These are phyloP conservation scores for Aegle marmelos DNA, from an alignment of 345 rosid genomes.

Conservation along the genomic window DNA sequence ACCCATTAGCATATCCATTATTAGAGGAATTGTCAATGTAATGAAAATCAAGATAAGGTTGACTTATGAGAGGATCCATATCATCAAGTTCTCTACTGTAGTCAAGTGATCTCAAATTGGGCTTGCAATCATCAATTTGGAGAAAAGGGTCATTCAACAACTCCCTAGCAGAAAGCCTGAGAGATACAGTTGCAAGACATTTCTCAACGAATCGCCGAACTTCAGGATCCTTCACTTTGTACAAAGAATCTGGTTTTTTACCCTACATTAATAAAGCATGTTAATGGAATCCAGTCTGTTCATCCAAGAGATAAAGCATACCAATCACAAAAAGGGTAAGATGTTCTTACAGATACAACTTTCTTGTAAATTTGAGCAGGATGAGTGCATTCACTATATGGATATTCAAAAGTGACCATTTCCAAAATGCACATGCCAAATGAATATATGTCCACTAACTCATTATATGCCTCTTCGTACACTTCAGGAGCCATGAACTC, in stretches of 20 bases:
- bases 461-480: conserved; percentile 93
- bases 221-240: conserved; percentile 77
- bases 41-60: conserved; percentile 42
- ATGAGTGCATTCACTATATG: conserved; percentile 88
- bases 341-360: conserved; percentile 80
- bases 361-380: conserved; percentile 99
- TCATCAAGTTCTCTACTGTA: conserved; percentile 39
- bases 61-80: conserved; percentile 46
- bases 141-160: conserved; percentile 84
- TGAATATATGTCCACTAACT: conserved; percentile 93
- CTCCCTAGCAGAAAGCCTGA: conserved; percentile 83
- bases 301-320: neutral
- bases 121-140: conserved; percentile 49
- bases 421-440: conserved; percentile 98
- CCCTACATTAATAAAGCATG: conserved; percentile 51
- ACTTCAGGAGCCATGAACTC: conserved; percentile 99
- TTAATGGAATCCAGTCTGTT: conserved; percentile 12
- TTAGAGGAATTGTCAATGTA: conserved; percentile 33
- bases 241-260: conserved; percentile 84
- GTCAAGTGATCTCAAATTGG: conserved; percentile 48
- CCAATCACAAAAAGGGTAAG: neutral
- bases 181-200: conserved; percentile 81
- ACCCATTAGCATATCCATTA: conserved; percentile 46
- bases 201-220: conserved; percentile 78
- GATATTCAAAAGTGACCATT: conserved; percentile 97